These are phyloP conservation scores for Talaromyces sp. DNA, from an alignment of 2,329 filamentous ascomycete species.

Conservation along the genomic window DNA sequence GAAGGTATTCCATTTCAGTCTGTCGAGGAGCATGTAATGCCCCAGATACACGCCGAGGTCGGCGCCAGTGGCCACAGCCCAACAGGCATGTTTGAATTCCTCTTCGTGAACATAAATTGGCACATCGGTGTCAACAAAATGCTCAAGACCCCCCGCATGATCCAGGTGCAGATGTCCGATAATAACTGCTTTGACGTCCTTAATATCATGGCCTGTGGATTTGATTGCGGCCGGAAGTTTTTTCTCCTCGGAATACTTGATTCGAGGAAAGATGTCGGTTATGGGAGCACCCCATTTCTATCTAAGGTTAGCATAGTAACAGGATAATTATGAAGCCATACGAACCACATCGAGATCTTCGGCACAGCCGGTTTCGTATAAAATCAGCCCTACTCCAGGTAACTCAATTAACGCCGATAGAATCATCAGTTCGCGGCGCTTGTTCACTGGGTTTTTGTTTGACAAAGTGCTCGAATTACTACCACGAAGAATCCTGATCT, in stretches of 20 bases:
- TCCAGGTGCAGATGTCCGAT: slow-evolving; percentile 47
- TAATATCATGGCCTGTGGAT: slow-evolving; percentile 38
- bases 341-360: slow-evolving; percentile 38
- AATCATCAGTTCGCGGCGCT: slow-evolving; percentile 38
- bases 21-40: slow-evolving; percentile 31
- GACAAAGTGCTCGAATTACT: slow-evolving; percentile 32
- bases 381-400: slow-evolving; percentile 40
- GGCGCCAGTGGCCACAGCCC: slow-evolving; percentile 39
- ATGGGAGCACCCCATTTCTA: slow-evolving; percentile 32
- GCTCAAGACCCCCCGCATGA: slow-evolving; percentile 45
- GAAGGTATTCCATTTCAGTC: slow-evolving; percentile 43
- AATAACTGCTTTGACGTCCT: slow-evolving; percentile 45
- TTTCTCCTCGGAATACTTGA: slow-evolving; percentile 27
- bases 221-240: slow-evolving; percentile 35
- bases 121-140: slow-evolving; percentile 40
- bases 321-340: background rate
- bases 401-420: slow-evolving; percentile 43
- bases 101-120: slow-evolving; percentile 47
- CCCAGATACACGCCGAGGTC: slow-evolving; percentile 38
- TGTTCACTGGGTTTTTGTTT: slow-evolving; percentile 28
- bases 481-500: slow-evolving; percentile 32
- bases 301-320: background rate
- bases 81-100: slow-evolving; percentile 44
- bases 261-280: slow-evolving; percentile 37
- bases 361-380: slow-evolving; percentile 45